A percentile compares a stretch with the other conserved stretches of the same genome.
Evolutionary conservation across 2,329 filamentous ascomycete species (phyloP).

Genomic region (Fusarium virguliforme): DNA sequence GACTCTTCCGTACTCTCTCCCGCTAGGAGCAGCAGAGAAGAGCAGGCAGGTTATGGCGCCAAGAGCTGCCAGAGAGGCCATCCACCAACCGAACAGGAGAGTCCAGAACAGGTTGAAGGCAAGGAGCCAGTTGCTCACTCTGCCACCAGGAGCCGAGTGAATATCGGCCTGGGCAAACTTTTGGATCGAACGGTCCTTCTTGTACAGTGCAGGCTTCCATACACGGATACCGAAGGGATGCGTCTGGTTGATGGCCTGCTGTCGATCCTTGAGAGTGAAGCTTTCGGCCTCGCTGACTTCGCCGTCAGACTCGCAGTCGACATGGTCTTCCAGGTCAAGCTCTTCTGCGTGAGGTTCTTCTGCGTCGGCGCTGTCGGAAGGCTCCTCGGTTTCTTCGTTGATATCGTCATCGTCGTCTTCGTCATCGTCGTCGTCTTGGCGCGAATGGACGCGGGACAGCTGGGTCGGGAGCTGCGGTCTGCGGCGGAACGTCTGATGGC

Average conservation of each 20-base stretch:
- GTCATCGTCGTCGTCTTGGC: slow-evolving; percentile 34
- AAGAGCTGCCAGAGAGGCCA: slow-evolving; percentile 81
- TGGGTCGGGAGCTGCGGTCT: slow-evolving; percentile 54
- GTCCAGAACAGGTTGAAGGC: slow-evolving; percentile 95
- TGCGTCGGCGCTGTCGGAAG: slow-evolving; percentile 51
- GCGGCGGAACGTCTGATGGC: slow-evolving; percentile 61
- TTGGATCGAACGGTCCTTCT: slow-evolving; percentile 96
- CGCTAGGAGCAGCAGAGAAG: slow-evolving; percentile 84
- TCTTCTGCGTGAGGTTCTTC: slow-evolving; percentile 58
- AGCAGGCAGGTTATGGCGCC: slow-evolving; percentile 85
- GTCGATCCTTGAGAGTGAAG: slow-evolving; percentile 96
- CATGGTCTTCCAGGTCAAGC: slow-evolving; percentile 62
- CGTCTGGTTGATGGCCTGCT: slow-evolving; percentile 98
- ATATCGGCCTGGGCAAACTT: slow-evolving; percentile 97
- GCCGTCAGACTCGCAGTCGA: slow-evolving; percentile 77
- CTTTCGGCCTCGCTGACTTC: slow-evolving; percentile 94
- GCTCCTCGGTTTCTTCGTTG: slow-evolving; percentile 42
- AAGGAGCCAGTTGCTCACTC: slow-evolving; percentile 86
- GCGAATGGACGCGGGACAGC: slow-evolving; percentile 63
- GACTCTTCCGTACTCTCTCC: slow-evolving; percentile 86
- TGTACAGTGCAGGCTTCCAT: slow-evolving; percentile 99
- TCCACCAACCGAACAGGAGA: slow-evolving; percentile 95
- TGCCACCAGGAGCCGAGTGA: slow-evolving; percentile 91
- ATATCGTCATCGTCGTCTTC: slow-evolving; percentile 39
- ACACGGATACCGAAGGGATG: slow-evolving; percentile 99